phyloP scores from a whole-genome alignment of 768 basidiomycete species.

The Lentinula raphanica region DNA sequence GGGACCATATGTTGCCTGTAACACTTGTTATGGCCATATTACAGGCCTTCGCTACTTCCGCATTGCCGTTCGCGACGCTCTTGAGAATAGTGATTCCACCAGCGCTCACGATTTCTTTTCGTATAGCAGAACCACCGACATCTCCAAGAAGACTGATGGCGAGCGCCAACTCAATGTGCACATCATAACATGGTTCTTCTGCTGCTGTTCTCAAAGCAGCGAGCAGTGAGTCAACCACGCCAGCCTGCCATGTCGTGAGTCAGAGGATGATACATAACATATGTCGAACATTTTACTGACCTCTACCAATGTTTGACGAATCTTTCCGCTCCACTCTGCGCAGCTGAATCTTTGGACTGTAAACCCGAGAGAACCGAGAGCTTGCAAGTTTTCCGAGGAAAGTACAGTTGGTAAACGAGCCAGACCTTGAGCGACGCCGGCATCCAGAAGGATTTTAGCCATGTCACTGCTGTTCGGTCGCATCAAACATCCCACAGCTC shows the following conservation, averaged over 20 bases:
- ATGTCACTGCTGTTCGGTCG: constrained; percentile 22
- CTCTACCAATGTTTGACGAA: constrained; percentile 20
- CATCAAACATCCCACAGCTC: constrained; percentile 22
- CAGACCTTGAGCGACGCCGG: constrained; percentile 19
- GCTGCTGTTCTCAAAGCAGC: constrained; percentile 21
- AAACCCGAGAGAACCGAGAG: constrained; percentile 20
- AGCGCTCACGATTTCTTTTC: constrained; percentile 24
- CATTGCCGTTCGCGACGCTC: constrained; percentile 10
- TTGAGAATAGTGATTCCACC: constrained; percentile 22
- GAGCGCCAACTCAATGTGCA: constrained; percentile 21
- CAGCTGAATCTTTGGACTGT: constrained; percentile 21
- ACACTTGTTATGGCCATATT: constrained; percentile 20
- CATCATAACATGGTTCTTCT: constrained; percentile 17
- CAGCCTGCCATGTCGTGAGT: constrained; percentile 6
- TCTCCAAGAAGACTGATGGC: constrained; percentile 21
- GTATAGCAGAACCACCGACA: constrained; percentile 20
- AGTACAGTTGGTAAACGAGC: constrained; percentile 22
- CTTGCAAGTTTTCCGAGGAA: constrained; percentile 18
- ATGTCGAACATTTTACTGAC: neutral
- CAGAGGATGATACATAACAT: neutral
- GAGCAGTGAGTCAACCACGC: constrained; percentile 22
- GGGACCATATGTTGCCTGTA: constrained; percentile 21
- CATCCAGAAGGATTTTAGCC: constrained; percentile 19
- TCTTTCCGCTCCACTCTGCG: constrained; percentile 22
- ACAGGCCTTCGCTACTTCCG: constrained; percentile 22